Evolutionary conservation across 148 eudicot genomes (phyloP).

Genomic region (Rhododendron molle): DNA sequence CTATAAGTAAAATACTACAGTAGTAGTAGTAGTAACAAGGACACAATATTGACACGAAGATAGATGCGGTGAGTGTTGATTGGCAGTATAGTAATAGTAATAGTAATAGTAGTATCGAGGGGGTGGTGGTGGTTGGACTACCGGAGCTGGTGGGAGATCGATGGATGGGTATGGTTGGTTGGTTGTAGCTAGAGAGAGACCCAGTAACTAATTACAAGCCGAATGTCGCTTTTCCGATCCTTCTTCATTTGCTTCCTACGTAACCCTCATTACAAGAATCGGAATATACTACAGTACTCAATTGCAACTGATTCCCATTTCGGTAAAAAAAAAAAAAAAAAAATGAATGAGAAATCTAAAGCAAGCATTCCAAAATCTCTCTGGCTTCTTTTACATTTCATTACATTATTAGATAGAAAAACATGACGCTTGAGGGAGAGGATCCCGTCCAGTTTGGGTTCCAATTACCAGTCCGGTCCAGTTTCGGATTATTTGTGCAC

Average conservation of each 20-base stretch:
- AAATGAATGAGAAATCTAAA: not conserved
- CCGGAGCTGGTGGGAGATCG: constrained; percentile 8
- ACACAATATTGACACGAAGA: too few relatives aligned
- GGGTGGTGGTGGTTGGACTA: constrained; percentile 12
- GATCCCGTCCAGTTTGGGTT: too few relatives aligned
- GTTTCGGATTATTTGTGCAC: too few relatives aligned
- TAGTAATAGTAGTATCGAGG: not conserved
- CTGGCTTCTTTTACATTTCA: not conserved
- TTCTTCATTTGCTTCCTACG: constrained; percentile 28
- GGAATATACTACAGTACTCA: too few relatives aligned
- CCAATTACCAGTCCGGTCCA: too few relatives aligned
- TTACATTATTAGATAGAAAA: not conserved
- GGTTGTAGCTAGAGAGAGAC: constrained; percentile 26
- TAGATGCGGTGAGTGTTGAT: too few relatives aligned
- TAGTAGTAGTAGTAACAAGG: too few relatives aligned
- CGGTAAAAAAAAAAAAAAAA: too few relatives aligned
- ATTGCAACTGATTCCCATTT: not conserved
- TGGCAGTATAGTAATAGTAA: too few relatives aligned
- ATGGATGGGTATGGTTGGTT: constrained; percentile 13
- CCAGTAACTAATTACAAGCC: constrained; percentile 47
- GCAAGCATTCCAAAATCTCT: not conserved
- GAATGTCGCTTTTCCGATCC: constrained; percentile 48
- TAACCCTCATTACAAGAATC: constrained; percentile 8
- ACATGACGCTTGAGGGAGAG: too few relatives aligned
- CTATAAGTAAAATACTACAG: too few relatives aligned